phyloP scores from a whole-genome alignment of 2,329 filamentous ascomycete species.

The Aspergillus tamarii region DNA sequence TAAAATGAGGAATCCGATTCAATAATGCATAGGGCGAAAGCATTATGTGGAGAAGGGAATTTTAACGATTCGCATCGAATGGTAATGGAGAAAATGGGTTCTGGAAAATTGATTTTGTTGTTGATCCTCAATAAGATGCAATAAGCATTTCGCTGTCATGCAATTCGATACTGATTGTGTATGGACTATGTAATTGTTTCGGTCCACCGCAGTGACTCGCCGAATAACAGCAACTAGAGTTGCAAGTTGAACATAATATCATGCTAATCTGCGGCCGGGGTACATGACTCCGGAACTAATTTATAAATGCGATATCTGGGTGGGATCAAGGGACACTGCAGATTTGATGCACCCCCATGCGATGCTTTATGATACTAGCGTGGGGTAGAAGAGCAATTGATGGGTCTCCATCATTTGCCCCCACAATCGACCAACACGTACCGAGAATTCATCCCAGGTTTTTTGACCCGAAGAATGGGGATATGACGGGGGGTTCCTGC shows the following conservation, averaged over 20 bases:
- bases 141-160: background rate
- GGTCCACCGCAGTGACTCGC: background rate
- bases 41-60: background rate
- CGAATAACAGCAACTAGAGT: background rate
- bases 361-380: conserved; percentile 9
- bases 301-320: background rate
- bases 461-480: conserved; percentile 1
- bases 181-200: background rate
- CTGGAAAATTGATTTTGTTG: background rate
- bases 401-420: background rate
- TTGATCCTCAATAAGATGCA: background rate
- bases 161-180: background rate
- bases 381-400: conserved; percentile 8
- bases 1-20: no score
- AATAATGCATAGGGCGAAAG: no score
- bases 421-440: conserved; percentile 1
- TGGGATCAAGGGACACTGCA: background rate
- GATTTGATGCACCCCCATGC: conserved; percentile 7
- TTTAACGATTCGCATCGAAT: background rate
- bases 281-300: background rate
- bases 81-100: background rate
- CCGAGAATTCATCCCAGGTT: conserved; percentile 4
- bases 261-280: background rate
- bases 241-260: background rate
- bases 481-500: background rate